Percentiles rank a stretch among this genome's conserved stretches.
Conservation (phyloP, 2,329 filamentous ascomycete species). For the Sarocladium oryzae region DNA sequence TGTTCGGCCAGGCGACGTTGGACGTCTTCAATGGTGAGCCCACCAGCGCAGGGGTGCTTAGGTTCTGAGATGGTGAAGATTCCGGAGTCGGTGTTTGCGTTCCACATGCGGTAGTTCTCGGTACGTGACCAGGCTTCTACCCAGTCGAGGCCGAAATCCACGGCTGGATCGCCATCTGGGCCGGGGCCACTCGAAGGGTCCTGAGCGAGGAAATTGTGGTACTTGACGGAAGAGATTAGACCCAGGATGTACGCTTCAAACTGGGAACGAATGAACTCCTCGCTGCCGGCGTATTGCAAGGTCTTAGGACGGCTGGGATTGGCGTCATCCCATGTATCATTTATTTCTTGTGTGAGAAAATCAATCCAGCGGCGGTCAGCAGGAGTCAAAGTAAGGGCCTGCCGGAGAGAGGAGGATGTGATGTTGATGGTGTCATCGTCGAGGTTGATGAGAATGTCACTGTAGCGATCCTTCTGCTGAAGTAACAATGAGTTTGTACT, state of each 20-base stretch:
- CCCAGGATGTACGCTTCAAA: conserved; percentile 96
- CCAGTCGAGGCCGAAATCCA: conserved; percentile 80
- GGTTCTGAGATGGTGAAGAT: conserved; percentile 94
- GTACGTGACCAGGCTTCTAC: conserved; percentile 82
- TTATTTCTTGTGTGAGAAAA: conserved; percentile 84
- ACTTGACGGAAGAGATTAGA: conserved; percentile 82
- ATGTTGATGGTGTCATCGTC: conserved; percentile 85
- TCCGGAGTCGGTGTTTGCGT: conserved; percentile 71
- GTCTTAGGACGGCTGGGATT: conserved; percentile 89
- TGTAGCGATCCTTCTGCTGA: conserved; percentile 92
- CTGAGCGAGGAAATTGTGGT: conserved; percentile 64
- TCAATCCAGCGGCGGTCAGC: conserved; percentile 96
- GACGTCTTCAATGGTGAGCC: conserved; percentile 88
- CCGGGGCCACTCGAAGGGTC: conserved; percentile 39
- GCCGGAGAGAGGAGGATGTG: conserved; percentile 69
- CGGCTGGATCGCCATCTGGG: conserved; percentile 75
- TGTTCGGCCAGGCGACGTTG: conserved; percentile 85
- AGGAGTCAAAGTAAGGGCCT: conserved; percentile 70
- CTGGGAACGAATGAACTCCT: conserved; percentile 94
- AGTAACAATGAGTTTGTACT: conserved; percentile 92
- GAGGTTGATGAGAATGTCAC: conserved; percentile 92
- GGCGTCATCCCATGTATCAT: conserved; percentile 92
- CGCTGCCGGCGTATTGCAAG: conserved; percentile 88
- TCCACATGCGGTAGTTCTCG: conserved; percentile 88
- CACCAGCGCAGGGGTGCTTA: conserved; percentile 86